A percentile compares a stretch with the other conserved stretches of the same genome.
Conservation (phyloP, 140 eudicot genomes). For the Erigeron philadelphicus region DNA sequence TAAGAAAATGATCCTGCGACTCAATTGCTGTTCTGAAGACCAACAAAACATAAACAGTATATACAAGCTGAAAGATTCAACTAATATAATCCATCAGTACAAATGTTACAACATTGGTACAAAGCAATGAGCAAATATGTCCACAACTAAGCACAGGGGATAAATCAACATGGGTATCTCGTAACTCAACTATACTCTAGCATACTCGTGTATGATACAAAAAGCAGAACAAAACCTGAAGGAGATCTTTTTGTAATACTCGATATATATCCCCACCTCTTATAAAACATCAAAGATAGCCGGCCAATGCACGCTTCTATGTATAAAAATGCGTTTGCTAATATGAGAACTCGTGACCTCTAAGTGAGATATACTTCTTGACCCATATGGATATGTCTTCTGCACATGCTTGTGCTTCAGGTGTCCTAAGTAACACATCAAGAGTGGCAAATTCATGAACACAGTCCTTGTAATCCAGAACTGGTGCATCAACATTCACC, state of each 20-base stretch:
- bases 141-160: conserved; percentile 16
- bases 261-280: conserved; percentile 9
- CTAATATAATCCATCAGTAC: conserved; percentile 31
- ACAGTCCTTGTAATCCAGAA: conserved; percentile 89
- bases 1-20: not conserved
- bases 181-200: conserved; percentile 41
- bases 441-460: conserved; percentile 97
- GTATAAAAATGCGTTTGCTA: conserved; percentile 28
- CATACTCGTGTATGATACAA: conserved; percentile 35
- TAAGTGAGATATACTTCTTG: conserved; percentile 77
- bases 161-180: conserved; percentile 32
- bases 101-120: conserved; percentile 38
- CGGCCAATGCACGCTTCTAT: not conserved
- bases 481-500: conserved; percentile 92
- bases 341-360: conserved; percentile 96
- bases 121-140: conserved; percentile 26
- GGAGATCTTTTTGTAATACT: conserved; percentile 13
- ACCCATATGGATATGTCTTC: conserved; percentile 98
- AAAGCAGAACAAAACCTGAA: conserved; percentile 31
- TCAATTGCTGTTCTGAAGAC: not conserved
- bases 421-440: conserved; percentile 91
- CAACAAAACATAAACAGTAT: conserved; percentile 6
- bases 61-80: conserved; percentile 15
- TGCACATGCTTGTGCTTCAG: conserved; percentile 92
- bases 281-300: not conserved